Base-by-base conservation (phyloP, 2,329 filamentous ascomycete genomes). In the Juglanconis oblonga region DNA sequence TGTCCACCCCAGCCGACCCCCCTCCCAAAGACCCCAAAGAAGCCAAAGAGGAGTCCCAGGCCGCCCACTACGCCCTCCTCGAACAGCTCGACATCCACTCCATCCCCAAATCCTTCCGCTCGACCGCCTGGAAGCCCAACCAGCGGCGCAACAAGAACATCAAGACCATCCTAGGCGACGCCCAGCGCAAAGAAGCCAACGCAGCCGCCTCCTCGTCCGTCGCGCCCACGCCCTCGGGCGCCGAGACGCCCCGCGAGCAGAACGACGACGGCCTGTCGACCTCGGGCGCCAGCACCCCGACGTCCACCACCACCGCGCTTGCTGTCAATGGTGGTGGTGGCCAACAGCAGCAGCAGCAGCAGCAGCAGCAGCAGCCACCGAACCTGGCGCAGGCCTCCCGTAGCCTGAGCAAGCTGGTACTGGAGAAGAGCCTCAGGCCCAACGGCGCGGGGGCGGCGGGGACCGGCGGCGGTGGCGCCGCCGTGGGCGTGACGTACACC, bases 91-190 rank as follows among this genome's bases (percentile, higher is more conserved):
- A 99, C 80, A 92, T 97, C 70, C 89, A 95, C 74, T 85, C 87
- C 62, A 86, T 91, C 71, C 87, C 87, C 68, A 96, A 96, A 77
- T 89, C 87, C 70, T 99, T 97, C 81, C 93, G 94, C 74, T 97
- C 92, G 72, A 81, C 89, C 3, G 79, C 86, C 73, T 99, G 95
- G 95, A 92, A 91, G 71, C 92, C 95, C 14, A 92, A 94, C 66
- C 89, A 93, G 75, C 92, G 95, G 55, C 91, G 95, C 75, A 99
- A 99, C 85, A 99, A 99, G 81, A 98, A 97, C 75, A 88, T 98
- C 76, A 98, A 98, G 76, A 91, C 96, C 68, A 95, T 99, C 64
- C 83, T 99, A 63, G 90, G 92, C 62, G 95, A 99, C 70, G 91
- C 90, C 11, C 86, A 90, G 29, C 89, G 92, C 67, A 91, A 90